These are phyloP conservation scores for Ogataea salicorniae DNA, from an alignment of 805 yeast species.

Conservation along the genomic window DNA sequence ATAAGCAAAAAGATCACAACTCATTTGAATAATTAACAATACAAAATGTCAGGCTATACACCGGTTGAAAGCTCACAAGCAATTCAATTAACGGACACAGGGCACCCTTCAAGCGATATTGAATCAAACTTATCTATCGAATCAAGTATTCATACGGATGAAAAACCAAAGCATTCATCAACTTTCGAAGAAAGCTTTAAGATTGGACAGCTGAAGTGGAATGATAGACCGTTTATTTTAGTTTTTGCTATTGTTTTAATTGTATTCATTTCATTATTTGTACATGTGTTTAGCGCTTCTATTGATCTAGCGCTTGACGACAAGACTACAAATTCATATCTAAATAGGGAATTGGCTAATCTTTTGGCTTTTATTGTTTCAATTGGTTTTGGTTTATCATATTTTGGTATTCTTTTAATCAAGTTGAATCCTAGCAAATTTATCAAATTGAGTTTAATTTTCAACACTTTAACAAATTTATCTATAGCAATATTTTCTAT, in stretches of 20 bases:
- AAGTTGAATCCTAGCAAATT: neutral
- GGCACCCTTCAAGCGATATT: too few species aligned
- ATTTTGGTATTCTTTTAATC: neutral
- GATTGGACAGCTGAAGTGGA: slow-evolving; percentile 54
- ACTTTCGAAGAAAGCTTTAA: slow-evolving; percentile 67
- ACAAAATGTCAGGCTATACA: too few species aligned
- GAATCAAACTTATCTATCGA: too few species aligned
- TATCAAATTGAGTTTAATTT: neutral
- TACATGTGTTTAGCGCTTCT: slow-evolving; percentile 5
- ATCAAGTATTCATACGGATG: neutral
- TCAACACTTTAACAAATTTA: slow-evolving; percentile 45
- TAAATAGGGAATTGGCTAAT: neutral
- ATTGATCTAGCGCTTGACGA: slow-evolving; percentile 29
- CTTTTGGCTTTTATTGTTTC: neutral
- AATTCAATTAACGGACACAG: too few species aligned
- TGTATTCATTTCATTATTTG: slow-evolving; percentile 10
- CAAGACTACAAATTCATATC: neutral
- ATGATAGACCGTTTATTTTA: slow-evolving; percentile 66
- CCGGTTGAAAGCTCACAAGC: too few species aligned
- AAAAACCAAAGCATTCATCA: slow-evolving; percentile 24
- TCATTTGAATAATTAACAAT: too few species aligned
- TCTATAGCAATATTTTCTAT: slow-evolving; percentile 74
- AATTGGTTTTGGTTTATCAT: neutral
- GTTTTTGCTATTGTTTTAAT: slow-evolving; percentile 30
- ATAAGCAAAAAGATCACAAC: too few species aligned